Conservation (phyloP, 1,284 basidiomycete genomes). For the Pascua sp. region DNA sequence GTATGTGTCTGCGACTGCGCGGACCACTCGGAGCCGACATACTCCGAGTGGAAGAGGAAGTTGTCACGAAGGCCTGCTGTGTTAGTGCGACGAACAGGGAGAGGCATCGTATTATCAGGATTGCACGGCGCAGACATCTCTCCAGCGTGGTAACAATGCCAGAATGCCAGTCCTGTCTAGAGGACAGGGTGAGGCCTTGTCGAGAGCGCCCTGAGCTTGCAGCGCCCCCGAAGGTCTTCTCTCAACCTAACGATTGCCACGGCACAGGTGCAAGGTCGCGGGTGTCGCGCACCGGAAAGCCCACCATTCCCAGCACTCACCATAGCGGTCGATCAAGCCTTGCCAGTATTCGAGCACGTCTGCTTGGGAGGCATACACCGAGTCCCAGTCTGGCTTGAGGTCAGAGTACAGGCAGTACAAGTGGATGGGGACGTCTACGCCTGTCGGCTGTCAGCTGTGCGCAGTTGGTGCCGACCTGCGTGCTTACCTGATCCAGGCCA, state of each 20-base stretch:
- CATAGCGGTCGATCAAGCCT: slow-evolving; percentile 15
- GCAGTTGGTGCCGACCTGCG: no score
- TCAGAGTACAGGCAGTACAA: slow-evolving; percentile 25
- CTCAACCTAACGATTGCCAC: no score
- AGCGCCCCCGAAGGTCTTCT: no score
- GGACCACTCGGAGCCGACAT: slow-evolving; percentile 23
- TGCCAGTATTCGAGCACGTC: slow-evolving; percentile 23
- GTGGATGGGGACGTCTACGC: slow-evolving; percentile 30
- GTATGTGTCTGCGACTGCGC: slow-evolving; percentile 16
- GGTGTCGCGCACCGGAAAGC: not conserved
- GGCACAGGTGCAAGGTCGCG: no score
- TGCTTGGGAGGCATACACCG: slow-evolving; percentile 11
- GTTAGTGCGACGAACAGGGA: not conserved
- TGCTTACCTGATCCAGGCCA: slow-evolving; percentile 17
- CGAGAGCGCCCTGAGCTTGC: no score
- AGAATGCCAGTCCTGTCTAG: no score
- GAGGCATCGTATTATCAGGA: no score
- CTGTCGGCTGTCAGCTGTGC: not conserved
- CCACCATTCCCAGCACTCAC: not conserved
- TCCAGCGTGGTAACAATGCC: no score
- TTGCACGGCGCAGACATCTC: no score
- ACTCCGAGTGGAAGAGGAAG: slow-evolving; percentile 22
- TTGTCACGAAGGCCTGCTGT: slow-evolving; percentile 5
- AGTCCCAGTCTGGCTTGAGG: slow-evolving; percentile 18
- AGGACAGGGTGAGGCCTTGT: no score